A percentile compares a stretch with the other conserved stretches of the same genome.
Evolutionary conservation across 345 rosid genomes (phyloP).

Genomic region (Chamaenerion angustifolium): DNA sequence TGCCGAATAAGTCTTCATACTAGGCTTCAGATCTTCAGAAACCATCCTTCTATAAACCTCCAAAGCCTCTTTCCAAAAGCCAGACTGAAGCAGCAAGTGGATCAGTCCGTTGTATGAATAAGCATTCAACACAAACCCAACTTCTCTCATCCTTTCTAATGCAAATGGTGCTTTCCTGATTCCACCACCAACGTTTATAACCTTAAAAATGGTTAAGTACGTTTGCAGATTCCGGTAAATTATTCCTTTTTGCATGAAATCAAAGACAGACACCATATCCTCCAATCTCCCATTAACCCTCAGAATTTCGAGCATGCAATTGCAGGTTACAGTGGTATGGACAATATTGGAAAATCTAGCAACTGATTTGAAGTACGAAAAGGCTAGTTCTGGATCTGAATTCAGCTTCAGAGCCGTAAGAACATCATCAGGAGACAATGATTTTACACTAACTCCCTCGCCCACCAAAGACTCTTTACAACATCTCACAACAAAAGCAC

Average conservation of each 20-base stretch:
- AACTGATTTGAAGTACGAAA: conserved; percentile 50
- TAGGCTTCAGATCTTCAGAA: conserved; percentile 73
- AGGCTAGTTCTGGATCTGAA: conserved; percentile 40
- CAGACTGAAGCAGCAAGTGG: conserved; percentile 54
- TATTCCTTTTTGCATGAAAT: conserved; percentile 66
- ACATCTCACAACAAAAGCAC: neutral
- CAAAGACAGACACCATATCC: conserved; percentile 62
- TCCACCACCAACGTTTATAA: conserved; percentile 46
- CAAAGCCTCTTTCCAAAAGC: conserved; percentile 50
- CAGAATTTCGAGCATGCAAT: conserved; percentile 67
- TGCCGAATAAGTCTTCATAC: conserved; percentile 83
- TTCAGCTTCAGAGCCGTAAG: conserved; percentile 29
- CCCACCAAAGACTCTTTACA: conserved; percentile 1
- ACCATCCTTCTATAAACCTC: conserved; percentile 56
- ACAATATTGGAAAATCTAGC: conserved; percentile 28
- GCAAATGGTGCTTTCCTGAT: conserved; percentile 42
- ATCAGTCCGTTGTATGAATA: conserved; percentile 79
- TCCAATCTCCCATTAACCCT: conserved; percentile 40
- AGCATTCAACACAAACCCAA: conserved; percentile 55
- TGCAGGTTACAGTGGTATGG: conserved; percentile 60
- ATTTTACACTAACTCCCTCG: conserved; percentile 8
- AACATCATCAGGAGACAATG: conserved; percentile 37
- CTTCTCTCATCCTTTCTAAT: conserved; percentile 44
- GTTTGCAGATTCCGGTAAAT: conserved; percentile 51
- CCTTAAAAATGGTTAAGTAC: conserved; percentile 50